Evolutionary conservation across 148 eudicot species (phyloP).

Genomic region (Amaranthus palmeri): DNA sequence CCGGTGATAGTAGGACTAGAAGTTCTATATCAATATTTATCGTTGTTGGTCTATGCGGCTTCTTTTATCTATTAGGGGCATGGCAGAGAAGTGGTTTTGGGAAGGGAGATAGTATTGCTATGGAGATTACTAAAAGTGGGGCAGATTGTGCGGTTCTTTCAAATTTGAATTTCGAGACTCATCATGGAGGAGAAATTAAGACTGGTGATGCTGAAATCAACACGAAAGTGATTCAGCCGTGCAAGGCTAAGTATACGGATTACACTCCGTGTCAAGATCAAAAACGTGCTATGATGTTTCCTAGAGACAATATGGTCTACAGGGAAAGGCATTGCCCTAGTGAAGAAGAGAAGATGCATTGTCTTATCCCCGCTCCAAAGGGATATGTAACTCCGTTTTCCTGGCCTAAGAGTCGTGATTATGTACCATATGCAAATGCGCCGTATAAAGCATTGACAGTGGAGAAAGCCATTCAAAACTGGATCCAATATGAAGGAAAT

Average conservation of each 20-base stretch:
- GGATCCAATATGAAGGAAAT: constrained; percentile 95
- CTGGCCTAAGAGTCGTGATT: constrained; percentile 99
- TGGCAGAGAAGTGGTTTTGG: constrained; percentile 69
- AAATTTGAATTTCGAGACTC: constrained; percentile 46
- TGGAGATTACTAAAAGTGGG: constrained; percentile 38
- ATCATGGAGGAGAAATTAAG: constrained; percentile 42
- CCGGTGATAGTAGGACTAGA: constrained; percentile 39
- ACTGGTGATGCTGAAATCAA: constrained; percentile 41
- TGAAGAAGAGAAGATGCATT: constrained; percentile 62
- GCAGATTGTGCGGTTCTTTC: constrained; percentile 46
- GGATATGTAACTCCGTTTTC: constrained; percentile 91
- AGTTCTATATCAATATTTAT: constrained; percentile 43
- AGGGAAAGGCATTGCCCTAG: constrained; percentile 88
- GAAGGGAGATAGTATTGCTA: constrained; percentile 60
- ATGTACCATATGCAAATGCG: constrained; percentile 95
- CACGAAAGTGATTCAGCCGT: constrained; percentile 47
- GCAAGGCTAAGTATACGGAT: constrained; percentile 60
- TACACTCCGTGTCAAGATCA: constrained; percentile 98
- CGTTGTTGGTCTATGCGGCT: constrained; percentile 49
- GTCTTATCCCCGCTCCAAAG: constrained; percentile 93
- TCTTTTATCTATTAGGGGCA: constrained; percentile 55
- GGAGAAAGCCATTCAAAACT: constrained; percentile 97
- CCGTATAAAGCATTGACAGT: constrained; percentile 96
- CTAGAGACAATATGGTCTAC: constrained; percentile 78
- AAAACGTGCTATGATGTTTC: constrained; percentile 81